A percentile compares a stretch with the other conserved stretches of the same genome.
These are phyloP conservation scores for Colletotrichum chlorophyti DNA, from an alignment of 2,329 filamentous ascomycete species.

Conservation along the genomic window DNA sequence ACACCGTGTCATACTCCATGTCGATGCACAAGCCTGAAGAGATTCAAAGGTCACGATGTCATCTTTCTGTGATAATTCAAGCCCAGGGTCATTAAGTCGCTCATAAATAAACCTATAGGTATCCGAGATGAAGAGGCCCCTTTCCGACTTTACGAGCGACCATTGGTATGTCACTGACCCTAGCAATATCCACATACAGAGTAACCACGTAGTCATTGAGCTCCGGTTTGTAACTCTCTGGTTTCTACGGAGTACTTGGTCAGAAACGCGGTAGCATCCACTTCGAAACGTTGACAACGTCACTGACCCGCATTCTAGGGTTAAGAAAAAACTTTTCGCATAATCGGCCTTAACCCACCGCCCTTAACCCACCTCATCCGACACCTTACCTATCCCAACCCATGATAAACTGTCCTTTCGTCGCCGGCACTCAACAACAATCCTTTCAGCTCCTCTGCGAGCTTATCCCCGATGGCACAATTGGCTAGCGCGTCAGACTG, in stretches of 20 bases:
- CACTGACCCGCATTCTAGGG: background rate
- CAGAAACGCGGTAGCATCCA: background rate
- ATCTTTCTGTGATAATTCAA: too few species aligned
- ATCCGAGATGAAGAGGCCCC: too few species aligned
- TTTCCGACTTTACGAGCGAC: too few species aligned
- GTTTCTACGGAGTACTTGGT: background rate
- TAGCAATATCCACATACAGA: background rate
- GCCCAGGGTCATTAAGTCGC: too few species aligned
- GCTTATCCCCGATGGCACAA: slow-evolving; percentile 29
- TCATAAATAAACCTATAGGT: too few species aligned
- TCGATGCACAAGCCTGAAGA: too few species aligned
- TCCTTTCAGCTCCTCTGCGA: slow-evolving; percentile 3
- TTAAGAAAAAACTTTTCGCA: too few species aligned
- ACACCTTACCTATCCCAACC: too few species aligned
- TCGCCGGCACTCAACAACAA: background rate
- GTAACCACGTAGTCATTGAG: too few species aligned
- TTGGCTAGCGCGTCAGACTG: slow-evolving; percentile 30
- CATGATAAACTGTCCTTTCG: background rate
- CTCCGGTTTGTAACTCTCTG: background rate
- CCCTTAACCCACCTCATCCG: background rate
- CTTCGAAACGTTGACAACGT: background rate
- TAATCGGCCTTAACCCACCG: background rate
- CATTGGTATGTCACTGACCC: too few species aligned
- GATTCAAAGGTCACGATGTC: too few species aligned
- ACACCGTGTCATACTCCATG: too few species aligned